Conservation (phyloP, 2,329 filamentous ascomycete genomes). For the Pleomassaria siparia region DNA sequence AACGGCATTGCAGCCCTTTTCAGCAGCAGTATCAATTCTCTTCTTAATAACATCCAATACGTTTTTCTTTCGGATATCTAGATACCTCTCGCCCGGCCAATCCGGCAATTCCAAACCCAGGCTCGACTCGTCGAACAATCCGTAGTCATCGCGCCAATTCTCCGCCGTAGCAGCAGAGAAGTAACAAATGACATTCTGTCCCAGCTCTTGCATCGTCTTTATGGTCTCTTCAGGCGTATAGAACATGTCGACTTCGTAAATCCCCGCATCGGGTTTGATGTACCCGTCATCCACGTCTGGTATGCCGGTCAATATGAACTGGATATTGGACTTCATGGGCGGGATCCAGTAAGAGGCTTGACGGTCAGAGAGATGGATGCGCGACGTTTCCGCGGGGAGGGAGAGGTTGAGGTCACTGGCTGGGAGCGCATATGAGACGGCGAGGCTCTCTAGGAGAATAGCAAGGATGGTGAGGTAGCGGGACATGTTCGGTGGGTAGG, state of each 20-base stretch:
- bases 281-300: constrained; percentile 21
- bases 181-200: constrained; percentile 25
- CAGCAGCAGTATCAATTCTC: constrained; percentile 24
- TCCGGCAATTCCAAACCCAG: constrained; percentile 21
- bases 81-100: constrained; percentile 26
- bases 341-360: constrained; percentile 18
- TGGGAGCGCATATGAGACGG: constrained; percentile 13
- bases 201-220: constrained; percentile 15
- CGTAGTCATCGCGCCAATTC: constrained; percentile 25
- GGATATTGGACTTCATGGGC: constrained; percentile 23
- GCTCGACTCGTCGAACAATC: constrained; percentile 17
- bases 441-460: constrained; percentile 8
- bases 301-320: constrained; percentile 24
- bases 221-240: constrained; percentile 22
- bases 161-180: constrained; percentile 28
- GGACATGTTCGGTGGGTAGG: constrained; percentile 3
- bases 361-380: constrained; percentile 5
- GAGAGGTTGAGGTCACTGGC: constrained; percentile 16
- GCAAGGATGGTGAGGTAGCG: constrained; percentile 2
- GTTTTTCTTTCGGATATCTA: constrained; percentile 22
- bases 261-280: constrained; percentile 18
- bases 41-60: constrained; percentile 27
- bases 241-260: constrained; percentile 27
- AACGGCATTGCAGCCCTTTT: constrained; percentile 41
- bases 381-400: constrained; percentile 14